phyloP scores from a whole-genome alignment of 2,329 filamentous ascomycete species.

The Graphilbum fragrans region DNA sequence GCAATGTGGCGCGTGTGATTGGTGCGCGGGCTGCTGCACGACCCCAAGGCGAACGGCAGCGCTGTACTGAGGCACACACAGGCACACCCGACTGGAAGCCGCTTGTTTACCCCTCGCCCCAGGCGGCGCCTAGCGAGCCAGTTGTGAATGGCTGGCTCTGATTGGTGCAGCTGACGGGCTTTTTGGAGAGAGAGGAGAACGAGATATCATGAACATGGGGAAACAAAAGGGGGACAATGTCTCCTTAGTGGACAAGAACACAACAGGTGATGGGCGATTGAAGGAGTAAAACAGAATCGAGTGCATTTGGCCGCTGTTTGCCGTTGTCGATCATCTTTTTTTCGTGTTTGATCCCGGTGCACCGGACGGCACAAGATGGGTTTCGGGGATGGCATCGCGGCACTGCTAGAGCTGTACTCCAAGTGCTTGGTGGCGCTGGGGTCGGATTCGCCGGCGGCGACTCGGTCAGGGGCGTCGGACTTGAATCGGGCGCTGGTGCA shows the following conservation, averaged over 20 bases:
- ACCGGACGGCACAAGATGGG: background rate
- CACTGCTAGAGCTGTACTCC: constrained; percentile 34
- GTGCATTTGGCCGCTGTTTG: background rate
- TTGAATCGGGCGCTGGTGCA: constrained; percentile 21
- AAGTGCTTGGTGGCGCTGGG: constrained; percentile 26
- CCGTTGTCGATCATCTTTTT: no score
- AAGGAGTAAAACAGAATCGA: background rate
- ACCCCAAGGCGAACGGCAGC: no score
- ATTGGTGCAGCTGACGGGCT: no score
- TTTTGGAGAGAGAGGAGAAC: no score
- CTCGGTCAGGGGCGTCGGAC: background rate
- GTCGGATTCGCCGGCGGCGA: background rate
- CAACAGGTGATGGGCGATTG: background rate
- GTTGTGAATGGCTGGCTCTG: no score
- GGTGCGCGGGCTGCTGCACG: no score
- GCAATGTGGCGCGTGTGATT: no score
- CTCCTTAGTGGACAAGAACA: background rate
- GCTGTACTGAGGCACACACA: no score
- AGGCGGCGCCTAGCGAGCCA: no score
- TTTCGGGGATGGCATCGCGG: constrained; percentile 17
- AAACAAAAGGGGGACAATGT: background rate
- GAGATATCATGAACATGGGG: background rate
- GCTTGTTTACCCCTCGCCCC: no score
- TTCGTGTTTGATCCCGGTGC: no score
- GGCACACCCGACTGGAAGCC: no score